Evolutionary conservation across 73 alveolate species (phyloP), one percentile per base, ranked within the genome.

Genomic region (Blepharisma japonicum): DNA sequence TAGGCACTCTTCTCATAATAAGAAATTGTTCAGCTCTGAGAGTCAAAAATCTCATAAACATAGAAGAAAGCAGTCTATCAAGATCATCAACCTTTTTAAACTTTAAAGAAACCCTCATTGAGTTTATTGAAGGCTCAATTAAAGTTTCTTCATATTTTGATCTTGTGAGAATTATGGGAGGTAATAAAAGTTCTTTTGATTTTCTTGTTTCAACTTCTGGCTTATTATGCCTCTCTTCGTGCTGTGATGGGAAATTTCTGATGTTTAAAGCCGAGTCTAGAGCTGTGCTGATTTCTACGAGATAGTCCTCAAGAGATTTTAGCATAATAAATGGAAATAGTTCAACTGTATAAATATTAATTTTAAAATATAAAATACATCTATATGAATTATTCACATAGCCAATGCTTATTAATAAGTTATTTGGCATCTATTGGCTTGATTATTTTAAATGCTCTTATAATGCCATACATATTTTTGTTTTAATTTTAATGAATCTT

Each of bases 141-240:
- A 71, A 56, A 53, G 91, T 81, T 77, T 83, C 89, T 70, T 90
- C 97, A 55, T 87, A 42, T 46, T 87, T 93, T 55, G 79, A 71
- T 67, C 92, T 90, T 23, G 92, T 78, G 4, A 90, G 78, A 8
- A 84, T 25, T 21, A 90, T 49, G n/a, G 94, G 94, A 51, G 87
- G 91, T 82, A 88, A 77, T 53, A 87, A 18, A 9, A 90, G 80
- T 54, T 80, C 93, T 14, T 50, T 14, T 56, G 78, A 83, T 50
- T 84, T 94, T 46, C 82, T 25, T 46, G 86, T 79, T 78, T 90
- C 95, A n/a, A 90, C 87, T 51, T 90, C 94, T 2, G 97, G 97
- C 56, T 86, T 92, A 54, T 81, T 83, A 49, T 81, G 85, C 70
- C 90, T 83, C 72, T 90, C 96, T 9, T 80, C 93, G 23, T 87